Percentiles rank a stretch among this genome's conserved stretches.
Conservation (phyloP, 2,329 filamentous ascomycete species). For the Periconia sp. region DNA sequence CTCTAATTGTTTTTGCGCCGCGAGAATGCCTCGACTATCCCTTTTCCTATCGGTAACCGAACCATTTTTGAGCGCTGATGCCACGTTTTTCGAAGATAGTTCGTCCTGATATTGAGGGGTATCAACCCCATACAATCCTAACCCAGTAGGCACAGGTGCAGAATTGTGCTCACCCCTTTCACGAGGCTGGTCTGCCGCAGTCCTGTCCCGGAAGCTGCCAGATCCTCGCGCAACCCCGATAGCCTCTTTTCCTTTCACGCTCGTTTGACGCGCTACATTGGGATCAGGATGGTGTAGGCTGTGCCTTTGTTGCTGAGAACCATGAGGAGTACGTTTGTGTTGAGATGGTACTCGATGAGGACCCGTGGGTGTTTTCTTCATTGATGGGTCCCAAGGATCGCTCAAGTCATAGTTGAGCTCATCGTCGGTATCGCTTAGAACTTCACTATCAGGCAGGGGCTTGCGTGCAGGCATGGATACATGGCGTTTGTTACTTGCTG, state of each 20-base stretch:
- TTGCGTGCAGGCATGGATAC: slow-evolving; percentile 35
- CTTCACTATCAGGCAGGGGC: slow-evolving; percentile 23
- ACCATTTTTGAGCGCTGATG: slow-evolving; percentile 17
- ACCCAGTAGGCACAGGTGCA: slow-evolving; percentile 24
- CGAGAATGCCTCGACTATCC: slow-evolving; percentile 38
- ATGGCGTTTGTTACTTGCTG: slow-evolving; percentile 29
- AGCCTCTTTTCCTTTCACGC: slow-evolving; percentile 37
- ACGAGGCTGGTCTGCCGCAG: slow-evolving; percentile 11
- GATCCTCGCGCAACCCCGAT: slow-evolving; percentile 24
- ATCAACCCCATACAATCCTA: slow-evolving; percentile 36
- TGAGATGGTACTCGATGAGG: slow-evolving; percentile 11
- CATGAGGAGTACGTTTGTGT: slow-evolving; percentile 5
- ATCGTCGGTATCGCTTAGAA: slow-evolving; percentile 30
- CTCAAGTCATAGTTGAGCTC: slow-evolving; percentile 32
- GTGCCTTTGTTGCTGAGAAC: slow-evolving; percentile 27
- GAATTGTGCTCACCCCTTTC: slow-evolving; percentile 27
- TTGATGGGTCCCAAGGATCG: slow-evolving; percentile 39
- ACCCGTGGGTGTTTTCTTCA: slow-evolving; percentile 16
- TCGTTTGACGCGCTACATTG: slow-evolving; percentile 21
- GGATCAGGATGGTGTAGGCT: slow-evolving; percentile 17
- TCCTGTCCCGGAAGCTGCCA: slow-evolving; percentile 36
- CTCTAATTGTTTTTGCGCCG: slow-evolving; percentile 43
- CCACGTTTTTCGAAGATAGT: slow-evolving; percentile 21
- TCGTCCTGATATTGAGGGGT: slow-evolving; percentile 40
- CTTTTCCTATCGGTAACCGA: slow-evolving; percentile 22